A percentile compares a stretch with the other conserved stretches of the same genome.
Conservation (phyloP, 2,329 filamentous ascomycete genomes). For the Fusarium dimerum region DNA sequence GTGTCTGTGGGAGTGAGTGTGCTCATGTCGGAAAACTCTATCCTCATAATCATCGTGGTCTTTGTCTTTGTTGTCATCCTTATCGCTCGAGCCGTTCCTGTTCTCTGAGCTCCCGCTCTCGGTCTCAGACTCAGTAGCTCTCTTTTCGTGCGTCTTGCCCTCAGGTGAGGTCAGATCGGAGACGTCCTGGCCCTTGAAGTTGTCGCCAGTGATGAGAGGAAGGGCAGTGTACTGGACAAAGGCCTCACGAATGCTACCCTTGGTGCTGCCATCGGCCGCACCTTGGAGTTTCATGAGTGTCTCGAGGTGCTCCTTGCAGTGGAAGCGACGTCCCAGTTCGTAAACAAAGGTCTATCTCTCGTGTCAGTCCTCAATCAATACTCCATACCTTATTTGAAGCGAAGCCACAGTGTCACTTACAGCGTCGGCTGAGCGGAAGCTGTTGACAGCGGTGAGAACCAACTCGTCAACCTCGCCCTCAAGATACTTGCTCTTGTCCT, state of each 20-base stretch:
- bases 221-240: conserved; percentile 29
- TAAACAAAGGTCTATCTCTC: conserved; percentile 24
- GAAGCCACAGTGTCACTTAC: conserved; percentile 13
- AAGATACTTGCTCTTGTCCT: conserved; percentile 26
- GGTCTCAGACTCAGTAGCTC: conserved; percentile 1
- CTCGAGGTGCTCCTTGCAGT: conserved; percentile 25
- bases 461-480: conserved; percentile 30
- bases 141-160: not conserved
- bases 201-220: conserved; percentile 30
- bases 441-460: conserved; percentile 32
- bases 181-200: conserved; percentile 26
- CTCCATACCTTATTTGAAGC: not conserved
- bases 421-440: conserved; percentile 29
- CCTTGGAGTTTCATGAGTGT: conserved; percentile 33
- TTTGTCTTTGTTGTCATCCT: conserved; percentile 4
- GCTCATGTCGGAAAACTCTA: not conserved
- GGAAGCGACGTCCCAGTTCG: conserved; percentile 31
- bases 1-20: conserved; percentile 1
- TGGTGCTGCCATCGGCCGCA: conserved; percentile 30
- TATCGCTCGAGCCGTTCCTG: not conserved
- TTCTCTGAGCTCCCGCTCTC: not conserved
- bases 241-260: conserved; percentile 28
- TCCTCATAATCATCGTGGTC: conserved; percentile 3
- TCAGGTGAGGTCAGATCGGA: not conserved
- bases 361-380: not conserved